These are phyloP conservation scores for Talaromyces marneffei DNA, from an alignment of 2,329 filamentous ascomycete species.

Conservation along the genomic window DNA sequence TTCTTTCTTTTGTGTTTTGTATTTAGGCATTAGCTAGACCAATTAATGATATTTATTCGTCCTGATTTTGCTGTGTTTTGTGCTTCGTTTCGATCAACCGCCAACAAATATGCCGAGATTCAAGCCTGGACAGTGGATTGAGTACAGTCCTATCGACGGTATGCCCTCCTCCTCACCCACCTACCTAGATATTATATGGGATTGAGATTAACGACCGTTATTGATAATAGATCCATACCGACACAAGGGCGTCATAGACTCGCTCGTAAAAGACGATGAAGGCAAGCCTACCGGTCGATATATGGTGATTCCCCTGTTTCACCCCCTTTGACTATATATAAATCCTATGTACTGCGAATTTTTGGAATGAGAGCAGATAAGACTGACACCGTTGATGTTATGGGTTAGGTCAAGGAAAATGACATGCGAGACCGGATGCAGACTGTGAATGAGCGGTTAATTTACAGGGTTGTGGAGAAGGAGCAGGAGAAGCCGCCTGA, in stretches of 20 bases:
- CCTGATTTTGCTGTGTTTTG: not conserved
- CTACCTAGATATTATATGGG: not conserved
- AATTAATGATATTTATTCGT: not conserved
- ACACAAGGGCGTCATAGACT: slow-evolving; percentile 11
- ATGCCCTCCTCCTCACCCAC: too few relatives aligned
- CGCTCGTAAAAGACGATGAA: slow-evolving; percentile 3
- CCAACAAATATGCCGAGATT: slow-evolving; percentile 8
- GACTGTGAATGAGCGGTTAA: slow-evolving; percentile 14
- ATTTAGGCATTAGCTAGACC: too few relatives aligned
- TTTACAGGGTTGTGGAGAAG: slow-evolving; percentile 11
- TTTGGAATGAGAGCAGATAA: too few relatives aligned
- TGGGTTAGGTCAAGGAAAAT: slow-evolving; percentile 7
- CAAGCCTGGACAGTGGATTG: slow-evolving; percentile 13
- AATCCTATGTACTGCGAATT: too few relatives aligned
- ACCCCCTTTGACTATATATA: too few relatives aligned
- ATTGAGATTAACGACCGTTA: not conserved
- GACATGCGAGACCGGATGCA: slow-evolving; percentile 10
- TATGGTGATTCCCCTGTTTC: slow-evolving; percentile 3
- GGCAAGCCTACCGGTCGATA: slow-evolving; percentile 10
- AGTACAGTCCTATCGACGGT: slow-evolving; percentile 14
- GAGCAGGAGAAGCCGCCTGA: not conserved
- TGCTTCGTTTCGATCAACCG: not conserved
- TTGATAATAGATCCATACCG: slow-evolving; percentile 7
- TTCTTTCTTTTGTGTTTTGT: not conserved
- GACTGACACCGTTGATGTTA: too few relatives aligned